A percentile compares a stretch with the other conserved stretches of the same genome.
Evolutionary conservation across 1,139 yeast species (phyloP).

Genomic region (Nakaseomyces bracarensis): DNA sequence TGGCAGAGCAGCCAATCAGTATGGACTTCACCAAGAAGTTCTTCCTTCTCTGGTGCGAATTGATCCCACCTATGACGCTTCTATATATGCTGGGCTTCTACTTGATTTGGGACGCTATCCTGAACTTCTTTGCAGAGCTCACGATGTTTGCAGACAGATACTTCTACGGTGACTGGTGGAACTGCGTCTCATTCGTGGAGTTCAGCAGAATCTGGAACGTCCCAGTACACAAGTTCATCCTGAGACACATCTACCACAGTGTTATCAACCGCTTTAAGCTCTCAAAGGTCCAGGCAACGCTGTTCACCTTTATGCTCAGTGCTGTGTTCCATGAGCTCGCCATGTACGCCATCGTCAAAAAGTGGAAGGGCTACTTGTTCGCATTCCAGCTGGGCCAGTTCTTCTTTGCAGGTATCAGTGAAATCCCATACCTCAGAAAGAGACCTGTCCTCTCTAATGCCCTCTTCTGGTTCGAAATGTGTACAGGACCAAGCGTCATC

Average conservation of each 20-base stretch:
- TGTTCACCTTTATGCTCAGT: constrained; percentile 72
- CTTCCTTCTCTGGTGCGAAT: constrained; percentile 53
- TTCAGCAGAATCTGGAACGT: constrained; percentile 86
- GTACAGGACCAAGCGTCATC: constrained; percentile 80
- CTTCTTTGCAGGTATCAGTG: constrained; percentile 32
- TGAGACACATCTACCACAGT: constrained; percentile 85
- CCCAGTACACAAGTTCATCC: constrained; percentile 77
- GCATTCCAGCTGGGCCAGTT: constrained; percentile 64
- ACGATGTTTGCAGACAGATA: constrained; percentile 76
- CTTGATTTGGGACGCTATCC: constrained; percentile 86
- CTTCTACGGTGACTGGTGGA: constrained; percentile 94
- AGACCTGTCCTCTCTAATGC: constrained; percentile 51
- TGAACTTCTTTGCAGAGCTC: constrained; percentile 76
- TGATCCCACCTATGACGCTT: constrained; percentile 66
- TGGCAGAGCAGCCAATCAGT: constrained; percentile 29
- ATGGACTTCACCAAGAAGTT: constrained; percentile 49
- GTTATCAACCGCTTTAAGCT: constrained; percentile 64
- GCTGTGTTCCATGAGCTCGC: constrained; percentile 78
- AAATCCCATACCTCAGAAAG: constrained; percentile 9
- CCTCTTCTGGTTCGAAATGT: constrained; percentile 81
- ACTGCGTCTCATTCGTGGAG: constrained; percentile 81
- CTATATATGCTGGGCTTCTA: constrained; percentile 70
- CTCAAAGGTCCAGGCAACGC: constrained; percentile 54
- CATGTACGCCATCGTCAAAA: constrained; percentile 74
- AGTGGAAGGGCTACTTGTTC: constrained; percentile 69